These are phyloP conservation scores for Pleurotus pulmonarius DNA, from an alignment of 768 basidiomycete species.

Conservation along the genomic window DNA sequence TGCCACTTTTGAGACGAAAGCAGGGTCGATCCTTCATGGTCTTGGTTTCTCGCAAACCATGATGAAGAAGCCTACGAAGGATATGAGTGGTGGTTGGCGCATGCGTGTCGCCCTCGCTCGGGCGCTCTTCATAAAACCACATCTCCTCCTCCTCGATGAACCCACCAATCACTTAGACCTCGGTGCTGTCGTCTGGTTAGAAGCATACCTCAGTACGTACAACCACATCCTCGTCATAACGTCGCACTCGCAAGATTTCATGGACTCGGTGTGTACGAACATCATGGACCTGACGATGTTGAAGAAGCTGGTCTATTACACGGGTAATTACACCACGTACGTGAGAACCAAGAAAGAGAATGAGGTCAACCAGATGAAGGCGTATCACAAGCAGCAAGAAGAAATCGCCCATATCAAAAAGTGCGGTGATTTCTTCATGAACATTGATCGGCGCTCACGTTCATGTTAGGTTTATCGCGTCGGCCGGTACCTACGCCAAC, in stretches of 20 bases:
- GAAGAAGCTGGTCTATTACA: conserved; percentile 93
- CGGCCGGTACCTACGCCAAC: conserved; percentile 99
- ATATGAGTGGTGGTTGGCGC: conserved; percentile 99
- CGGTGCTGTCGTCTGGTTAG: conserved; percentile 97
- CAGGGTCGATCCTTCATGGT: conserved; percentile 95
- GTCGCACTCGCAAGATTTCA: conserved; percentile 98
- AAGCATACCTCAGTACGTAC: conserved; percentile 96
- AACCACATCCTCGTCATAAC: conserved; percentile 98
- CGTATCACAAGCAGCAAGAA: conserved; percentile 97
- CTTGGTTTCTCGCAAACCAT: conserved; percentile 86
- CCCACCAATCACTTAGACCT: conserved; percentile 93
- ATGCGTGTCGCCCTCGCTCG: conserved; percentile 98
- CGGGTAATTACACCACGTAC: conserved; percentile 96
- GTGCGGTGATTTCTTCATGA: conserved; percentile 36
- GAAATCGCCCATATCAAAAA: conserved; percentile 99
- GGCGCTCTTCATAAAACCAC: conserved; percentile 94
- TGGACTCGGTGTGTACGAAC: conserved; percentile 97
- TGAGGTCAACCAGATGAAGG: conserved; percentile 99
- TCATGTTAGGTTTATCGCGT: conserved; percentile 81
- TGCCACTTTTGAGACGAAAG: conserved; percentile 91
- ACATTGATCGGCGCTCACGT: conserved; percentile 9
- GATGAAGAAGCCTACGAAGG: conserved; percentile 97
- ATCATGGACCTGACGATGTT: conserved; percentile 93
- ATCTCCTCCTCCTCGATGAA: conserved; percentile 91
- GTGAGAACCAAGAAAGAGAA: conserved; percentile 96